Conservation (phyloP, 768 basidiomycete genomes). For the Suillus americanus region DNA sequence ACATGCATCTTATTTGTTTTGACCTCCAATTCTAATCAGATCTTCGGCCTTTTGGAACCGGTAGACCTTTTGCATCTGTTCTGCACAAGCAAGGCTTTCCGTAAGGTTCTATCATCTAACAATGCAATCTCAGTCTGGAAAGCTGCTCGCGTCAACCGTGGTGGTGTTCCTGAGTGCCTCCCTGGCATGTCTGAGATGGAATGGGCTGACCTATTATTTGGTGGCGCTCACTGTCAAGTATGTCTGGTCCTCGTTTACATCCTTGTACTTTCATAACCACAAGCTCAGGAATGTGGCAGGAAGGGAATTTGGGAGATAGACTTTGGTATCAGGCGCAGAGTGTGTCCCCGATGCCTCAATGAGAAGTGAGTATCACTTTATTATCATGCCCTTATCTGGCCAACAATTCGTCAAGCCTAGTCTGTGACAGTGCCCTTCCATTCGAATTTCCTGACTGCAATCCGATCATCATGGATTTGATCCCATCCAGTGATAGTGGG, state of each 20-base stretch:
- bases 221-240: slow-evolving; percentile 18
- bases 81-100: slow-evolving; percentile 27
- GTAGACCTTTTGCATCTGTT: slow-evolving; percentile 30
- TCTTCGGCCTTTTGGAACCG: slow-evolving; percentile 28
- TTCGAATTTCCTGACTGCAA: slow-evolving; percentile 26
- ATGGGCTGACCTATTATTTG: slow-evolving; percentile 29
- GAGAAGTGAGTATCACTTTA: slow-evolving; percentile 11
- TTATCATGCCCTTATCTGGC: slow-evolving; percentile 5
- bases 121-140: slow-evolving; percentile 27
- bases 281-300: slow-evolving; percentile 13
- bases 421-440: slow-evolving; percentile 7
- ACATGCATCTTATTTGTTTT: background rate
- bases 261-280: background rate
- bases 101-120: slow-evolving; percentile 22
- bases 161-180: slow-evolving; percentile 21
- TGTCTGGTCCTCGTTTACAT: background rate
- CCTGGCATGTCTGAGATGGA: slow-evolving; percentile 23
- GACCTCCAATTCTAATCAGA: slow-evolving; percentile 15
- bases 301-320: slow-evolving; percentile 15
- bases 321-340: slow-evolving; percentile 17
- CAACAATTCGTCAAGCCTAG: slow-evolving; percentile 18
- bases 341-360: slow-evolving; percentile 15
- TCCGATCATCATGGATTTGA: slow-evolving; percentile 24
- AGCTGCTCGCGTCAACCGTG: slow-evolving; percentile 1
- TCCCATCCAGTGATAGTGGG: slow-evolving; percentile 34